phyloP scores from a whole-genome alignment of 345 rosid species.

The Corchorus olitorius region DNA sequence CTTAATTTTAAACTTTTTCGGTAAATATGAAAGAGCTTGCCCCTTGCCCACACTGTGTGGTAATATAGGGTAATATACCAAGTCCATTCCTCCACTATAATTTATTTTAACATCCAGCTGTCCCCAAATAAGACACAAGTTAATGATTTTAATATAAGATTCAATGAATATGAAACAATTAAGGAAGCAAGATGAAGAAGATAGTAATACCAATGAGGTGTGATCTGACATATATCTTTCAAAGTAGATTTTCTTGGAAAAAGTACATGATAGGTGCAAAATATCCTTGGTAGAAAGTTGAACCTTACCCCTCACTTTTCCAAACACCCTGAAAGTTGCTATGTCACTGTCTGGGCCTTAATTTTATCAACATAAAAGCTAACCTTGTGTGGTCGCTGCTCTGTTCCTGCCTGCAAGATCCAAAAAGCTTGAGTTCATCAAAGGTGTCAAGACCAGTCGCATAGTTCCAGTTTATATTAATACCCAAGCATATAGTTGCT shows the following conservation, averaged over 20 bases:
- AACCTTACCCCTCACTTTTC: slow-evolving; percentile 67
- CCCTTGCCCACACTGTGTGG: slow-evolving; percentile 99
- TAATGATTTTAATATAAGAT: background rate
- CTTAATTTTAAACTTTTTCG: slow-evolving; percentile 65
- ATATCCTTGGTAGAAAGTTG: slow-evolving; percentile 12
- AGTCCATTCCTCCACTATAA: slow-evolving; percentile 94
- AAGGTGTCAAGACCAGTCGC: slow-evolving; percentile 14
- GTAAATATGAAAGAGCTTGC: slow-evolving; percentile 90
- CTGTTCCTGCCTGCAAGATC: slow-evolving; percentile 72
- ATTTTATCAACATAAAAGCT: slow-evolving; percentile 84
- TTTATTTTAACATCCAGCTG: slow-evolving; percentile 94
- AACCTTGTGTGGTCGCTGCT: slow-evolving; percentile 86
- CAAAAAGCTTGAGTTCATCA: slow-evolving; percentile 23
- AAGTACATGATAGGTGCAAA: background rate
- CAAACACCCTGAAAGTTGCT: slow-evolving; percentile 59
- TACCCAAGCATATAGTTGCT: too few relatives aligned
- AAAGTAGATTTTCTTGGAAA: slow-evolving; percentile 11
- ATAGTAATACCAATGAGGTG: background rate
- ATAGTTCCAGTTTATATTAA: background rate
- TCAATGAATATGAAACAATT: background rate
- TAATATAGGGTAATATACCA: slow-evolving; percentile 56
- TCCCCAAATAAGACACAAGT: slow-evolving; percentile 12
- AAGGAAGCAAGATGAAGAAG: slow-evolving; percentile 11
- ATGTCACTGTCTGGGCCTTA: slow-evolving; percentile 71
- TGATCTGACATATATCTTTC: background rate